Base-by-base conservation (phyloP, 495 filamentous ascomycete genomes). In the Neurospora sublineolata region DNA sequence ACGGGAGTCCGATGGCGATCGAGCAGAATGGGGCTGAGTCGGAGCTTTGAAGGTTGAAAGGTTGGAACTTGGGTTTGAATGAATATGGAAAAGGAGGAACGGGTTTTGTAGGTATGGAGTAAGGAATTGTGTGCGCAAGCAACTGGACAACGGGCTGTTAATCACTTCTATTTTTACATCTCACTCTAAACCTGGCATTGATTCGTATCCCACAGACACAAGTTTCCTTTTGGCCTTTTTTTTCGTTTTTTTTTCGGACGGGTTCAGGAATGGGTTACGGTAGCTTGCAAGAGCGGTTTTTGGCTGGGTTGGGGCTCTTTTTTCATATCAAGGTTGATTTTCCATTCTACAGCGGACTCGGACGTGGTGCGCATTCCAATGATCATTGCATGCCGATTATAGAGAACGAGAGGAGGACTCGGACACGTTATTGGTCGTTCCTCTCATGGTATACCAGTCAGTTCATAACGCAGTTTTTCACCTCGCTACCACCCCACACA, bases 1-100 rank as follows among this genome's bases (percentile, higher is more conserved):
- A 82, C 72, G 85, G 85, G 16, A 88, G 86, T 70, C 85, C 86
- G 20, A 88, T 87, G 85, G 77, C 79, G 14, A 69, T 86, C 36
- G 85, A 86, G 42, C 71, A 83, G 2, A 84, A 86, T 30, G 84
- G 83, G 11, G 84, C 81, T 38, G 83, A 85, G 72, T 84, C 83
- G 11, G 84, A 84, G 72, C 83, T 85, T 23, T 85, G 42, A 74
- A 9, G 20, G 23, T 18, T 27, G 16, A 23, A 30, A 37, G 6
- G 12, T 9, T 60, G 14, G 6, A 36, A 33, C 52, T 16, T 64
- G 27, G 52, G 27, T 33, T 60, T 30, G 52, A 36, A 33, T 33
- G 52, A 10, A 27, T 30, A 52, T 33, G 27, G 30, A 64, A 64
- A 64, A 64, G 14, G 14, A 18, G 52, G 52, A 33, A 16, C 12